Percentiles rank a stretch among this genome's conserved stretches.
Conservation (phyloP, 176 grass and related monocot species). For the Guadua angustifolia region DNA sequence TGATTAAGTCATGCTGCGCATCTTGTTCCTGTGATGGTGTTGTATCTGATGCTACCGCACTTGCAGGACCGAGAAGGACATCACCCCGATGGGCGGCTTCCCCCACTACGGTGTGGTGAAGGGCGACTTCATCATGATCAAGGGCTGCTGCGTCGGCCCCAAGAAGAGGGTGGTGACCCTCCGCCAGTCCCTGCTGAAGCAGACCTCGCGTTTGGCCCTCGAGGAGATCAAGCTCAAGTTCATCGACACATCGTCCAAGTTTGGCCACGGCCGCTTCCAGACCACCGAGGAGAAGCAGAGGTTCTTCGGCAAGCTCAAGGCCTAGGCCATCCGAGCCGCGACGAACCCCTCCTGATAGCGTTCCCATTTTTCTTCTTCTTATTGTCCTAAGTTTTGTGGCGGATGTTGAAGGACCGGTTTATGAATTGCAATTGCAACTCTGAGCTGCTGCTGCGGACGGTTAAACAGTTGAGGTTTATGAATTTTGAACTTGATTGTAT, state of each 20-base stretch:
- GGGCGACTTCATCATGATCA: slow-evolving; percentile 91
- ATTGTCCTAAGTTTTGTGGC: slow-evolving; percentile 19
- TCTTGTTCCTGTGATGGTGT: not conserved
- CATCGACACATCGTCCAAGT: slow-evolving; percentile 94
- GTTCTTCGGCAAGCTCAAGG: slow-evolving; percentile 71
- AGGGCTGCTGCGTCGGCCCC: slow-evolving; percentile 85
- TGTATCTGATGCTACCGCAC: not conserved
- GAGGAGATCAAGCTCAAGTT: slow-evolving; percentile 99
- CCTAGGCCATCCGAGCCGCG: slow-evolving; percentile 13
- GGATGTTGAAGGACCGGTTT: slow-evolving; percentile 29
- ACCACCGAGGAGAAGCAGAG: slow-evolving; percentile 91
- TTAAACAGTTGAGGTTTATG: slow-evolving; percentile 25
- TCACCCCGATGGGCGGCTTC: slow-evolving; percentile 96
- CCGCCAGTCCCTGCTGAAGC: slow-evolving; percentile 82
- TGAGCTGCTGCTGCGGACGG: slow-evolving; percentile 15
- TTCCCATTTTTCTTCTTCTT: not conserved
- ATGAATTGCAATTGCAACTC: slow-evolving; percentile 43
- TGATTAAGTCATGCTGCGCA: no score
- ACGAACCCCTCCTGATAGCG: not conserved
- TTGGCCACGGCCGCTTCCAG: slow-evolving; percentile 93
- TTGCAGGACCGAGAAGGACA: slow-evolving; percentile 91
- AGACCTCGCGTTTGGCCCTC: slow-evolving; percentile 82
- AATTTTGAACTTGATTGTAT: slow-evolving; percentile 23
- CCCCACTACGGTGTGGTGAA: slow-evolving; percentile 91
- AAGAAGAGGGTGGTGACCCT: slow-evolving; percentile 98